Evolutionary conservation across 108 stramenopile genomes (phyloP).

Genomic region (Nitzschia sp.): DNA sequence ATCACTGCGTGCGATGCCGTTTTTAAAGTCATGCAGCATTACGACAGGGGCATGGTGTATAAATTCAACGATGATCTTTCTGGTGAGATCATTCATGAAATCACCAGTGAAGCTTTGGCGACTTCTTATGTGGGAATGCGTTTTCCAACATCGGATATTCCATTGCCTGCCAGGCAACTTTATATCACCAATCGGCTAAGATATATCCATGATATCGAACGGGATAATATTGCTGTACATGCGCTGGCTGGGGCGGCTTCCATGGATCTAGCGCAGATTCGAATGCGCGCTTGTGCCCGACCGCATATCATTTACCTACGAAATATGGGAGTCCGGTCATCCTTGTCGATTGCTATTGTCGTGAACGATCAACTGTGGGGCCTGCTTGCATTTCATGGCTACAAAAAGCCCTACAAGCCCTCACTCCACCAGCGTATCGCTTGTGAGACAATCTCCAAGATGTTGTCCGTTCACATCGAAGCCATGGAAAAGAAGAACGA

Average conservation of each 20-base stretch:
- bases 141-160: conserved; percentile 29
- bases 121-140: conserved; percentile 22
- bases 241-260: neutral
- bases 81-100: conserved; percentile 36
- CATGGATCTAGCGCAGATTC: conserved; percentile 20
- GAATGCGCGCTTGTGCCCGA: conserved; percentile 23
- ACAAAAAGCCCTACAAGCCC: conserved; percentile 12
- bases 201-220: conserved; percentile 23
- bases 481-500: conserved; percentile 15
- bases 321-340: conserved; percentile 18
- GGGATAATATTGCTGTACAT: conserved; percentile 8
- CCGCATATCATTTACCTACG: conserved; percentile 28
- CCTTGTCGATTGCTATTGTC: conserved; percentile 24
- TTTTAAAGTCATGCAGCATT: conserved; percentile 21
- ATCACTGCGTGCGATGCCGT: conserved; percentile 25
- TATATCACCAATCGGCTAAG: conserved; percentile 30
- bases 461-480: conserved; percentile 24
- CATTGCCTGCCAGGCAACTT: conserved; percentile 15
- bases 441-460: conserved; percentile 15
- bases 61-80: conserved; percentile 29
- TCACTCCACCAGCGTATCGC: conserved; percentile 25
- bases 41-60: conserved; percentile 36
- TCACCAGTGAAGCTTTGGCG: conserved; percentile 3
- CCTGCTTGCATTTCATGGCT: conserved; percentile 22
- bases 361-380: conserved; percentile 24